Evolutionary conservation across 495 filamentous ascomycete species (phyloP).

Genomic region (Xylaria bambusicola): DNA sequence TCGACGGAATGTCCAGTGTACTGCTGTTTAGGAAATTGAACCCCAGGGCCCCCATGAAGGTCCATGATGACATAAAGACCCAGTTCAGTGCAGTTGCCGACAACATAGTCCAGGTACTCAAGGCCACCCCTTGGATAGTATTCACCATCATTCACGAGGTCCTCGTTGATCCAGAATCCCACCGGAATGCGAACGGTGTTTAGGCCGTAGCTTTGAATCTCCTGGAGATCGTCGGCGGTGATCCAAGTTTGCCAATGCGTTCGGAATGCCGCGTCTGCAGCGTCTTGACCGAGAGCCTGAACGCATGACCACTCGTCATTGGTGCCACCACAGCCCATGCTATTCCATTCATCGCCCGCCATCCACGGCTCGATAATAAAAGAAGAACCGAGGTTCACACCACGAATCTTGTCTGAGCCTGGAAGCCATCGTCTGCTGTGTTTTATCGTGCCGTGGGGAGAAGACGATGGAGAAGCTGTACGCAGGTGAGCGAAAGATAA

Average conservation of each 20-base stretch:
- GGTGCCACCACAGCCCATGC: conserved; percentile 54
- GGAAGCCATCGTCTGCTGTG: conserved; percentile 37
- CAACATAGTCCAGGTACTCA: conserved; percentile 54
- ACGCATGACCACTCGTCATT: conserved; percentile 63
- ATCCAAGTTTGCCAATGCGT: conserved; percentile 63
- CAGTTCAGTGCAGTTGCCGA: conserved; percentile 55
- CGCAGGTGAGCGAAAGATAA: background rate
- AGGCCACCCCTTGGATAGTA: conserved; percentile 55
- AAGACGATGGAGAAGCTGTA: background rate
- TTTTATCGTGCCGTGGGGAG: background rate
- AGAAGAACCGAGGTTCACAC: conserved; percentile 62
- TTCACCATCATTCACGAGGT: conserved; percentile 57
- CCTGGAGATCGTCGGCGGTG: conserved; percentile 54
- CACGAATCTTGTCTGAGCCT: conserved; percentile 52
- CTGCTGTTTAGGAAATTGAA: conserved; percentile 52
- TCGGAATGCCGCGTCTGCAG: conserved; percentile 55
- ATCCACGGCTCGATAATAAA: conserved; percentile 67
- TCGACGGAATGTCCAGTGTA: conserved; percentile 57
- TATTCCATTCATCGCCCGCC: conserved; percentile 48
- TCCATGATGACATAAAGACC: conserved; percentile 67
- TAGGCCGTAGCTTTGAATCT: conserved; percentile 56
- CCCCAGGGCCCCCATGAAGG: conserved; percentile 63
- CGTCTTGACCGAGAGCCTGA: conserved; percentile 50
- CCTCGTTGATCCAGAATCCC: conserved; percentile 65
- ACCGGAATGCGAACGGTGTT: conserved; percentile 65